phyloP scores from a whole-genome alignment of 179 eudicot species.

The Carnegiea gigantea region DNA sequence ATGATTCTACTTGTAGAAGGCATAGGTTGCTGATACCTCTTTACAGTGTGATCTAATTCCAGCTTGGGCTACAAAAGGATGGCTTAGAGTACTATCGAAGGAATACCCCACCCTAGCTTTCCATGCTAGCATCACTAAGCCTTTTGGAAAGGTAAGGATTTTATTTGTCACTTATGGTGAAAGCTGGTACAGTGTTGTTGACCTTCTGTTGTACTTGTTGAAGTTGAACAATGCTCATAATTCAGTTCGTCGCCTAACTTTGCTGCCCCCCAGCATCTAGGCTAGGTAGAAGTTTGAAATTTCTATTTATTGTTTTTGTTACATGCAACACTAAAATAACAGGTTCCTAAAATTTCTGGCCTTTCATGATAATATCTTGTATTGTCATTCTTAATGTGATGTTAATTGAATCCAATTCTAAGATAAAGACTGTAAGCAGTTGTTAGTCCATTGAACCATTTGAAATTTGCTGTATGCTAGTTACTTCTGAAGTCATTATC shows the following conservation, averaged over 20 bases:
- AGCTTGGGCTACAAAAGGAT: slow-evolving; percentile 96
- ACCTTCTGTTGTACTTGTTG: background rate
- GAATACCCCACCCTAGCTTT: slow-evolving; percentile 90
- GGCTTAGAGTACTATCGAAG: slow-evolving; percentile 83
- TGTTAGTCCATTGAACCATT: background rate
- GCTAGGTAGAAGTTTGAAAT: background rate
- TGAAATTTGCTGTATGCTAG: background rate
- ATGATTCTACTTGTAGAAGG: slow-evolving; percentile 13
- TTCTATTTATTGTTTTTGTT: background rate
- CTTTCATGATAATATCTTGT: background rate
- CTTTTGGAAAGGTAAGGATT: slow-evolving; percentile 85
- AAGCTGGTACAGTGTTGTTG: background rate
- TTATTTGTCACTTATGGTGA: background rate
- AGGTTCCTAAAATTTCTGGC: too few species aligned
- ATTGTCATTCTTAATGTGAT: background rate
- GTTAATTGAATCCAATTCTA: background rate
- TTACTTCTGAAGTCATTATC: background rate
- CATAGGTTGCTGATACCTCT: slow-evolving; percentile 1
- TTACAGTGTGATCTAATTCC: slow-evolving; percentile 84
- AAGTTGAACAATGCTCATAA: background rate
- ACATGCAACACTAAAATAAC: background rate
- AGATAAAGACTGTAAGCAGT: background rate
- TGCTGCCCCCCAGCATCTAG: background rate
- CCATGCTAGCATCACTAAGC: slow-evolving; percentile 88
- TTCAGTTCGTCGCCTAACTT: background rate